Evolutionary conservation across 1,284 basidiomycete genomes (phyloP), one percentile per base, ranked within the genome.

Genomic region (Irpex sp.): DNA sequence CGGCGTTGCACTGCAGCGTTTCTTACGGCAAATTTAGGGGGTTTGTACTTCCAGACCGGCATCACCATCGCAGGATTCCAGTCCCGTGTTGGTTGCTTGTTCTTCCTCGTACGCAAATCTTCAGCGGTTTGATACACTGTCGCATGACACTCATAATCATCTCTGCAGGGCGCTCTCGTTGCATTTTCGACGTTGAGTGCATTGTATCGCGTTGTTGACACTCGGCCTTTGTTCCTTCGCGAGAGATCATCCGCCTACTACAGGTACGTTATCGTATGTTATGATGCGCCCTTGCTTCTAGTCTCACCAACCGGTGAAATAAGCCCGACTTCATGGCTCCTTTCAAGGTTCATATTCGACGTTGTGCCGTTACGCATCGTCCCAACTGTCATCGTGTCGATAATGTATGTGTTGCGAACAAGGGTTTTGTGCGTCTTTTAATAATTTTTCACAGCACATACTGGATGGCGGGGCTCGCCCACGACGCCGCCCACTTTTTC

Each of bases 391-490:
- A 79, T 94, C 57, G 88, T 95, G 15, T 83, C 88, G 7, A 86
- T 91, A 0, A 90, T 94, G 90, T 92, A 69, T 71, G 82, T 71
- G 8, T n/a, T 5, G 5, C 19, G 34, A 52, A 36, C 57, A 47
- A n/a, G 13, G 40, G 7, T 54, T 58, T 49, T 11, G 5, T 34
- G 19, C 8, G 31, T 11, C n/a, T 37, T 21, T 17, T 58, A n/a
- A 2, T 57, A 49, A 52, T 48, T 44, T 13, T n/a, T 48, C 26
- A 31, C 40, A 92, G 90, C 61, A 90, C 89, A 13, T 94, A 96
- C 72, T 97, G 93, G 89, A 94, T 97, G 94, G 93, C 94, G 11
- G 94, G 95, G 7, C 83, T 97, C 1, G 83, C 91, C 1, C 79
- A 79, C 17, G 75, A 76, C 57, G 69, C 76, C 2, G 72, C 73